Evolutionary conservation across 352 stramenopile genomes (phyloP).

Genomic region (Phytopythium litorale): DNA sequence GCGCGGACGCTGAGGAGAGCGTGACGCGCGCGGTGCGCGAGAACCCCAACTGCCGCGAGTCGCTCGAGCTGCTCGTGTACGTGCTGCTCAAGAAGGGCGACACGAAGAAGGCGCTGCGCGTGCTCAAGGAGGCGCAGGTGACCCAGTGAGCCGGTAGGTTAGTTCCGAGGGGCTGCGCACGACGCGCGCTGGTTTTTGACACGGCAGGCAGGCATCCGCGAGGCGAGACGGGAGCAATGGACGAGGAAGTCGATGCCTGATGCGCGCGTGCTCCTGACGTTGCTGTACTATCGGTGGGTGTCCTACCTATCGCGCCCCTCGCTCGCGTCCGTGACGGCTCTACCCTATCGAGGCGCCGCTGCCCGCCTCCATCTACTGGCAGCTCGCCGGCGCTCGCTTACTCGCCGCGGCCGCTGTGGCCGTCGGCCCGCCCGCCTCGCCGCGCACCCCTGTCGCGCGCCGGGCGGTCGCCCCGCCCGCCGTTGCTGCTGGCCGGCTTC

Average conservation of each 20-base stretch:
- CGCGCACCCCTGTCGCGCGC: constrained; percentile 57
- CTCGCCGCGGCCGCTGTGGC: constrained; percentile 26
- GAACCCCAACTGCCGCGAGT: constrained; percentile 79
- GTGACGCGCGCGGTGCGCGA: constrained; percentile 79
- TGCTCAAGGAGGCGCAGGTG: constrained; percentile 85
- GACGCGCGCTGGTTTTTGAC: neutral
- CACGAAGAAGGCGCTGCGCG: constrained; percentile 84
- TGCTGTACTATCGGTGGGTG: constrained; percentile 3
- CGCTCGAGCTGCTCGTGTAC: constrained; percentile 85
- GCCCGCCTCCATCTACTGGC: neutral
- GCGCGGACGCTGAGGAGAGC: constrained; percentile 75
- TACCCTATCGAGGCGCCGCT: constrained; percentile 1
- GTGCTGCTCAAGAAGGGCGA: constrained; percentile 87
- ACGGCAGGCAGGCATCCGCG: neutral
- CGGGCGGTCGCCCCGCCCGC: constrained; percentile 29
- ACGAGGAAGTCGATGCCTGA: neutral
- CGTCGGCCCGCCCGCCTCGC: constrained; percentile 65
- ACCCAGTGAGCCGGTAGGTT: constrained; percentile 29
- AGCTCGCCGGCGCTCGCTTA: neutral
- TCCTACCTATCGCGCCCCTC: constrained; percentile 6
- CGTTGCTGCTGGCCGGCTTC: constrained; percentile 10
- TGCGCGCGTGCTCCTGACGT: neutral
- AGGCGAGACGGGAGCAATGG: neutral
- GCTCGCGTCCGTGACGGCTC: neutral
- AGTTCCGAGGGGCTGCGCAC: neutral